phyloP scores from a whole-genome alignment of 176 grass and related monocot genomes.

The sorghum (Sorghum bicolor) region Sorghum_bicolor_NCBIv3 NC_012874.2:43081501-43082000 shows the following conservation, averaged over 20 bases:
- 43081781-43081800: background rate
- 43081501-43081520: background rate
- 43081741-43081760: background rate
- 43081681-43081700: slow-evolving; percentile 17
- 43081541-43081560: no score
- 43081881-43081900: background rate
- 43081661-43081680: slow-evolving; percentile 5
- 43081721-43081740: background rate
- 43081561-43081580: background rate
- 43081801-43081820: background rate
- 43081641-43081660: background rate
- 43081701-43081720: background rate
- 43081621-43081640: background rate
- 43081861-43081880: background rate
- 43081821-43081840: background rate
- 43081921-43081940: background rate
- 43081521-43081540: background rate
- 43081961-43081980: no score
- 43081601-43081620: no score
- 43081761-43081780: background rate
- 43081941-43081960: background rate
- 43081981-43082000: no score
- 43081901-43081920: background rate
- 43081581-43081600: background rate
- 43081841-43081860: background rate